These are phyloP conservation scores for Metarhizium album DNA, from an alignment of 2,329 filamentous ascomycete genomes.

Conservation along the genomic window DNA sequence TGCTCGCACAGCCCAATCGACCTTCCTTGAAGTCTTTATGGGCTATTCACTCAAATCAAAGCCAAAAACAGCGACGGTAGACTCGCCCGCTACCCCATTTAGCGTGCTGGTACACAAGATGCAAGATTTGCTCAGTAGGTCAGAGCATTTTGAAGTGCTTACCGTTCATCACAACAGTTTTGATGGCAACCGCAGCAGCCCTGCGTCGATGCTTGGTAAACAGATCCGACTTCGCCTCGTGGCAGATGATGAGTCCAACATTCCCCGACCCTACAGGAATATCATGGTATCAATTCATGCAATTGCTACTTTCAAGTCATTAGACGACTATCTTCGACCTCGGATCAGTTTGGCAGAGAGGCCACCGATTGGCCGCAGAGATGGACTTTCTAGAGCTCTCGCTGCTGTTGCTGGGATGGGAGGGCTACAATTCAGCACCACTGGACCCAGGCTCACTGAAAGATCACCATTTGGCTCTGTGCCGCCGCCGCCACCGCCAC, in stretches of 20 bases:
- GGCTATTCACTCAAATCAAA: slow-evolving; percentile 56
- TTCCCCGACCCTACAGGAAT: slow-evolving; percentile 77
- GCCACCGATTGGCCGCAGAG: slow-evolving; percentile 47
- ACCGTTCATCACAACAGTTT: slow-evolving; percentile 90
- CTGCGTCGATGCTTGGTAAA: slow-evolving; percentile 91
- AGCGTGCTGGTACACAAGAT: slow-evolving; percentile 87
- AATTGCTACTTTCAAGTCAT: slow-evolving; percentile 91
- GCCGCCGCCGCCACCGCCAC: slow-evolving; percentile 18
- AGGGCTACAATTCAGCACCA: slow-evolving; percentile 42
- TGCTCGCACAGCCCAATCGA: slow-evolving; percentile 59
- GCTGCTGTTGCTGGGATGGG: slow-evolving; percentile 68
- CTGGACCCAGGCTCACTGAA: slow-evolving; percentile 35
- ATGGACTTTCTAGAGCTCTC: slow-evolving; percentile 56
- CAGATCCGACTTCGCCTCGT: slow-evolving; percentile 83
- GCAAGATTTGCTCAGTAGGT: slow-evolving; percentile 89
- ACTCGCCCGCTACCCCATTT: slow-evolving; percentile 72
- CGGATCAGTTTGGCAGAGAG: slow-evolving; percentile 75
- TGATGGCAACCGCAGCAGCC: slow-evolving; percentile 81
- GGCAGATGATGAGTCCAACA: slow-evolving; percentile 82
- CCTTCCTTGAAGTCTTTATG: slow-evolving; percentile 92
- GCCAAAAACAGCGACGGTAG: slow-evolving; percentile 50
- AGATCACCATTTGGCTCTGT: slow-evolving; percentile 28
- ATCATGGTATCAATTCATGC: slow-evolving; percentile 99
- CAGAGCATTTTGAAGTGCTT: slow-evolving; percentile 95
- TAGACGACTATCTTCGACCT: slow-evolving; percentile 91